Evolutionary conservation across 2,329 filamentous ascomycete species (phyloP).

Genomic region (Hymenoscyphus occultus): DNA sequence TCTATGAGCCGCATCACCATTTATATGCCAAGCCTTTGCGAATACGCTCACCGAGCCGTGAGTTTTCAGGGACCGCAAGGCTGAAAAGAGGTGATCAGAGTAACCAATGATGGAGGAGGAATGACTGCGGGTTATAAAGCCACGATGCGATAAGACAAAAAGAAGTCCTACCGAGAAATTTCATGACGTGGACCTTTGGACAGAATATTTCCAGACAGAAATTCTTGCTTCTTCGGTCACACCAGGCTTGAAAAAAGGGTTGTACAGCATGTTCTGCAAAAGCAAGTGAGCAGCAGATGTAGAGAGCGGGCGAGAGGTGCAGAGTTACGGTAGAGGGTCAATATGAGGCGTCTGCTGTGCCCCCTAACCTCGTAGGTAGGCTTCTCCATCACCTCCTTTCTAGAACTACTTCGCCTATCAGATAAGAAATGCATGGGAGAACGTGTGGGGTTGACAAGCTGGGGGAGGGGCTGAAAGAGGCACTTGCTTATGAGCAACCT

Average conservation of each 20-base stretch:
- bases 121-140: background rate
- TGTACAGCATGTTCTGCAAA: background rate
- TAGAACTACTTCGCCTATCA: background rate
- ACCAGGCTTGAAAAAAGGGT: background rate
- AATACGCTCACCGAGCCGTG: background rate
- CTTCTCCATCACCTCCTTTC: background rate
- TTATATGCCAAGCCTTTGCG: background rate
- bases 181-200: background rate
- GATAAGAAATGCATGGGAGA: background rate
- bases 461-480: background rate
- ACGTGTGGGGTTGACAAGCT: background rate
- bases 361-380: background rate
- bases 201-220: background rate
- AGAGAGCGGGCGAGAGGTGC: background rate
- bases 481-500: background rate
- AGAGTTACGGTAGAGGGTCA: background rate
- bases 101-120: background rate
- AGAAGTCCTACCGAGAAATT: background rate
- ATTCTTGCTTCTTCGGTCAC: background rate
- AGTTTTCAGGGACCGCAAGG: background rate
- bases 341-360: background rate
- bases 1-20: conserved; percentile 9
- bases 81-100: background rate
- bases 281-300: conserved; percentile 1
- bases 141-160: background rate